Conservation (phyloP, 129 eudicot genomes). For the Tagetes patula region DNA sequence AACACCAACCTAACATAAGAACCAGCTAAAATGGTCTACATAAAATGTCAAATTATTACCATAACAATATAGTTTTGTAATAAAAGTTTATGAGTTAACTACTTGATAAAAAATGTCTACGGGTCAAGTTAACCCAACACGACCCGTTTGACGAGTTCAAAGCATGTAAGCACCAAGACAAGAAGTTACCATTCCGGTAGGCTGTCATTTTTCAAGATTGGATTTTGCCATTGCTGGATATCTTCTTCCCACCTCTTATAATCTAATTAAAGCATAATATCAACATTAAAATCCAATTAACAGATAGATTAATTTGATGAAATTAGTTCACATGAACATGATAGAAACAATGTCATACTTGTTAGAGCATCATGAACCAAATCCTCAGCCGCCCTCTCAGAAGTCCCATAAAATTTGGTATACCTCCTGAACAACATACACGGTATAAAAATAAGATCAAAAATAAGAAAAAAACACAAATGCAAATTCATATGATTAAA, state of each 20-base stretch:
- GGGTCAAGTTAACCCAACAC: not conserved
- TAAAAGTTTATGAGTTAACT: not conserved
- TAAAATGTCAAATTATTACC: not conserved
- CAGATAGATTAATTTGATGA: not conserved
- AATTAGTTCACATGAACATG: not conserved
- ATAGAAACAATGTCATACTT: slow-evolving; percentile 43
- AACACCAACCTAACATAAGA: slow-evolving; percentile 17
- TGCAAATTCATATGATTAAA: not conserved
- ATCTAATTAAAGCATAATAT: slow-evolving; percentile 42
- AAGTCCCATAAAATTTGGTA: slow-evolving; percentile 89
- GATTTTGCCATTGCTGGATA: slow-evolving; percentile 91
- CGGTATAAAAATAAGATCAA: not conserved
- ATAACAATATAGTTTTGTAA: not conserved
- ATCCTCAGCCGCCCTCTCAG: slow-evolving; percentile 70
- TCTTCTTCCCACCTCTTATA: slow-evolving; percentile 97
- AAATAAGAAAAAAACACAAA: not conserved
- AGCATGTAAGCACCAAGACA: slow-evolving; percentile 8
- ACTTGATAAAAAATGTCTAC: not conserved
- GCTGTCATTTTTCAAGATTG: slow-evolving; percentile 64
- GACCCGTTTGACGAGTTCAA: not conserved
- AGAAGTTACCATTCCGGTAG: slow-evolving; percentile 88
- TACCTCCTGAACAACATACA: slow-evolving; percentile 59
- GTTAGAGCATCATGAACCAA: slow-evolving; percentile 91
- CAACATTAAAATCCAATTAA: slow-evolving; percentile 2
- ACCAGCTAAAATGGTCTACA: not conserved